These are phyloP conservation scores for Boletus tylopilopsis DNA, from an alignment of 768 basidiomycete species.

Conservation along the genomic window DNA sequence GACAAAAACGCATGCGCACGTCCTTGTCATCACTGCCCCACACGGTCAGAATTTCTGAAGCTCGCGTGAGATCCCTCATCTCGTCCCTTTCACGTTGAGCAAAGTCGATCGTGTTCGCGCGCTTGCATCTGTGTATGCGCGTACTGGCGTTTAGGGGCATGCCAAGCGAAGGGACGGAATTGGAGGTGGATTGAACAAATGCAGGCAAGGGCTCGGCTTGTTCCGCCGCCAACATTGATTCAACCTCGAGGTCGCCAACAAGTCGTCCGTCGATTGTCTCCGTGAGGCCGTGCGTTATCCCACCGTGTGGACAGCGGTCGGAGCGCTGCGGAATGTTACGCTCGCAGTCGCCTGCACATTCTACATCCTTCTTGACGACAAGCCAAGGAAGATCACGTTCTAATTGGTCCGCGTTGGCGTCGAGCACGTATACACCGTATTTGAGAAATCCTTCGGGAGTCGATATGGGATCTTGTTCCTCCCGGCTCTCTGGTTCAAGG, in stretches of 20 bases:
- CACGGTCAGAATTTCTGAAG: slow-evolving; percentile 69
- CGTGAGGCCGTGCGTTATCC: slow-evolving; percentile 23
- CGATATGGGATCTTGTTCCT: slow-evolving; percentile 19
- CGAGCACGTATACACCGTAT: slow-evolving; percentile 31
- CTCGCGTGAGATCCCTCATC: slow-evolving; percentile 83
- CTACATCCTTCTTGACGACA: slow-evolving; percentile 25
- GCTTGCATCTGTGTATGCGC: slow-evolving; percentile 26
- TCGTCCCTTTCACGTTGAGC: slow-evolving; percentile 83
- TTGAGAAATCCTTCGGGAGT: slow-evolving; percentile 28
- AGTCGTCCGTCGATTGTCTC: slow-evolving; percentile 30
- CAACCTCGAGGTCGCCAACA: slow-evolving; percentile 22
- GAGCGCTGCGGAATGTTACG: not conserved
- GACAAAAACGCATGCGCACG: slow-evolving; percentile 5
- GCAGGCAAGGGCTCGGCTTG: not conserved
- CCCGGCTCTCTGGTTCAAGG: not conserved
- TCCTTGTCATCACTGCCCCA: slow-evolving; percentile 19
- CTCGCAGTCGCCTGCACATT: slow-evolving; percentile 22
- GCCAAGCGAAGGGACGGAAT: not conserved
- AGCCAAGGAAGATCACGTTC: slow-evolving; percentile 30
- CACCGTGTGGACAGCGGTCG: not conserved
- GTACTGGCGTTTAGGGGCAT: slow-evolving; percentile 3
- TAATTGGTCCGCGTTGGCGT: slow-evolving; percentile 23
- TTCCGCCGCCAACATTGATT: slow-evolving; percentile 12
- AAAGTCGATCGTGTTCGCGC: slow-evolving; percentile 71
- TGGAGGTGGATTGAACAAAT: not conserved